Conservation (phyloP, 1,284 basidiomycete genomes). For the Pseudozyma thailandica region DNA sequence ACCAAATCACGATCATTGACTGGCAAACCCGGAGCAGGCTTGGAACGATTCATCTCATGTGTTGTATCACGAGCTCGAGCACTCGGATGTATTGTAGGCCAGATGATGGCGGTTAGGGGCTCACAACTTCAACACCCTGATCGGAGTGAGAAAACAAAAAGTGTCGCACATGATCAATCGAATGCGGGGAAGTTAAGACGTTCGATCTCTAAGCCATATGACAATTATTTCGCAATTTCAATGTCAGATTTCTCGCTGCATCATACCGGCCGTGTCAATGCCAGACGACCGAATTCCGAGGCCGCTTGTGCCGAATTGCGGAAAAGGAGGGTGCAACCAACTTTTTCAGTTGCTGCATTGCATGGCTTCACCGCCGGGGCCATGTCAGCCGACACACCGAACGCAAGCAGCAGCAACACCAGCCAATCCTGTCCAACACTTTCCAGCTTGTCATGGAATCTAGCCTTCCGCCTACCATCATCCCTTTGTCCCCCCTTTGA, state of each 20-base stretch:
- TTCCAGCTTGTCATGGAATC: background rate
- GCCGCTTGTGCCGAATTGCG: background rate
- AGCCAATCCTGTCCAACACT: background rate
- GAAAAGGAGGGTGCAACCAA: no score
- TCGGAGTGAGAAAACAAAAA: no score
- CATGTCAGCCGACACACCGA: slow-evolving; percentile 41
- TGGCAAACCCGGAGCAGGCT: no score
- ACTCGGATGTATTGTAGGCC: no score
- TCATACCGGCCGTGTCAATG: background rate
- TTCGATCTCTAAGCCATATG: background rate
- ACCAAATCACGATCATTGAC: no score
- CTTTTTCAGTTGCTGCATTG: background rate
- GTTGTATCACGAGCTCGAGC: no score
- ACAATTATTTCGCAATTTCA: background rate
- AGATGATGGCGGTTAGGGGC: no score
- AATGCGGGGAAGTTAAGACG: no score
- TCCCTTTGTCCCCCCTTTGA: slow-evolving; percentile 1
- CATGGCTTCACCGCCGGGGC: slow-evolving; percentile 17
- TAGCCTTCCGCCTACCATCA: slow-evolving; percentile 5
- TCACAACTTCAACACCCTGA: no score
- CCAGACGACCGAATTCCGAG: background rate
- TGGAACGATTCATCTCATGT: no score
- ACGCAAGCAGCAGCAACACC: background rate
- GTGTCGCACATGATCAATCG: no score
- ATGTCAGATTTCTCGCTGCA: background rate